phyloP scores from a whole-genome alignment of 2,329 filamentous ascomycete species.

The Beauveria sp. region DNA sequence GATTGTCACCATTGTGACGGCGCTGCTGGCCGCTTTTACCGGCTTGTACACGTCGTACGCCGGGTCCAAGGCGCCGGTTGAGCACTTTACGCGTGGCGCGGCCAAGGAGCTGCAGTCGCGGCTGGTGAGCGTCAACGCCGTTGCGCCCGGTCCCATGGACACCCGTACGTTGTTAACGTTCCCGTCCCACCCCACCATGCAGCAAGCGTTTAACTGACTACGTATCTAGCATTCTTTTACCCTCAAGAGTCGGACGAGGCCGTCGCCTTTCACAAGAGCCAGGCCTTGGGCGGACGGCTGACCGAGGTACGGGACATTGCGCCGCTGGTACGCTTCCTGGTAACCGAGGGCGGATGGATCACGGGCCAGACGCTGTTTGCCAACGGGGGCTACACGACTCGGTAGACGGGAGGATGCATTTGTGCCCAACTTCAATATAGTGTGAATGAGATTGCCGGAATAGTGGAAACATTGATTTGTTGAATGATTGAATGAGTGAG shows the following conservation, averaged over 20 bases:
- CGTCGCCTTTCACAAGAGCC: slow-evolving; percentile 36
- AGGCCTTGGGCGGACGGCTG: slow-evolving; percentile 32
- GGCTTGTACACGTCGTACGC: slow-evolving; percentile 38
- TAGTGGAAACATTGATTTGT: background rate
- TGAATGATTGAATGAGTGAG: background rate
- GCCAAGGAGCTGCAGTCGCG: slow-evolving; percentile 26
- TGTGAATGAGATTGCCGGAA: background rate
- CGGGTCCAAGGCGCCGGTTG: slow-evolving; percentile 32
- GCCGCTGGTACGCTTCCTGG: slow-evolving; percentile 36
- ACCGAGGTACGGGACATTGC: slow-evolving; percentile 37
- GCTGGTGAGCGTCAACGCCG: slow-evolving; percentile 27
- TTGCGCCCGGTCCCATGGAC: slow-evolving; percentile 32
- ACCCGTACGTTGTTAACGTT: slow-evolving; percentile 22
- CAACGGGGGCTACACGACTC: slow-evolving; percentile 40
- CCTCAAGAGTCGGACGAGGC: slow-evolving; percentile 33
- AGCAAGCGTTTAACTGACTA: background rate
- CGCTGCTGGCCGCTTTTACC: slow-evolving; percentile 37
- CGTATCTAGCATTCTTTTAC: slow-evolving; percentile 33
- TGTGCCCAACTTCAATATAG: background rate
- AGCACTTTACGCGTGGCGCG: slow-evolving; percentile 30
- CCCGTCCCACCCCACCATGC: background rate
- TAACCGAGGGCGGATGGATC: slow-evolving; percentile 36
- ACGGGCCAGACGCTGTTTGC: slow-evolving; percentile 40
- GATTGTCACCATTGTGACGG: slow-evolving; percentile 38
- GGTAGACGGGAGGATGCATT: slow-evolving; percentile 17